These are phyloP conservation scores for Aegilops umbellulata DNA, from an alignment of 176 grass and related monocot species.

Conservation along the genomic window DNA sequence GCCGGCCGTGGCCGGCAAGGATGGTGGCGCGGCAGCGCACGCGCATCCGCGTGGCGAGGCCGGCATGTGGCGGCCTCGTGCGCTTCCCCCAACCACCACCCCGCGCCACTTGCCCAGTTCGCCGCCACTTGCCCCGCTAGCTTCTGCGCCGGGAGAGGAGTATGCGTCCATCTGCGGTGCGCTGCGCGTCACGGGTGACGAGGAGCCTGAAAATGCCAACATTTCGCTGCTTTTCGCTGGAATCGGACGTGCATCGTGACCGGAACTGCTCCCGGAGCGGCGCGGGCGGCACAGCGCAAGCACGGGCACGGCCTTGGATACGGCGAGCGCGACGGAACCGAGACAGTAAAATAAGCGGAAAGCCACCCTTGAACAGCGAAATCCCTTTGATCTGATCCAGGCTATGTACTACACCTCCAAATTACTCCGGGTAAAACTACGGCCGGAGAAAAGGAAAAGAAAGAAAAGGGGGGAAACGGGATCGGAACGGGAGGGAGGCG, in stretches of 20 bases:
- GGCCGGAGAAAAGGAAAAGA: neutral
- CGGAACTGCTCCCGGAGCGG: slow-evolving; percentile 23
- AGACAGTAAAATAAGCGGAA: neutral
- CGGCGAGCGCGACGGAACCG: slow-evolving; percentile 2
- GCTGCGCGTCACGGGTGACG: neutral
- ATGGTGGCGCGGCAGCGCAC: neutral
- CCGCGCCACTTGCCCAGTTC: slow-evolving; percentile 17
- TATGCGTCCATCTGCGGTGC: neutral
- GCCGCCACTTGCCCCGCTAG: neutral
- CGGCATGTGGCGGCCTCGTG: slow-evolving; percentile 28
- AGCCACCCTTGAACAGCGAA: slow-evolving; percentile 9
- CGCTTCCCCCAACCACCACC: slow-evolving; percentile 13
- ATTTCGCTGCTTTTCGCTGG: slow-evolving; percentile 24
- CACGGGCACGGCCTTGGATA: neutral
- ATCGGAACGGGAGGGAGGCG: too few relatives aligned
- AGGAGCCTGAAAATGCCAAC: slow-evolving; percentile 34
- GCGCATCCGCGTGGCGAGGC: neutral
- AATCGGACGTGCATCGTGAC: neutral
- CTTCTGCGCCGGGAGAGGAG: neutral
- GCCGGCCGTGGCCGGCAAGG: slow-evolving; percentile 19
- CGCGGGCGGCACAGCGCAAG: too few relatives aligned
- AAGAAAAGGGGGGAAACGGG: too few relatives aligned
- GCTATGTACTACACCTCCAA: slow-evolving; percentile 55
- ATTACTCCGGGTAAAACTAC: slow-evolving; percentile 30
- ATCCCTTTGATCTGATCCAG: slow-evolving; percentile 24